Percentiles rank a stretch among this genome's conserved stretches.
These are phyloP conservation scores for Phaffomyces thermotolerans DNA, from an alignment of 805 yeast genomes.

Conservation along the genomic window DNA sequence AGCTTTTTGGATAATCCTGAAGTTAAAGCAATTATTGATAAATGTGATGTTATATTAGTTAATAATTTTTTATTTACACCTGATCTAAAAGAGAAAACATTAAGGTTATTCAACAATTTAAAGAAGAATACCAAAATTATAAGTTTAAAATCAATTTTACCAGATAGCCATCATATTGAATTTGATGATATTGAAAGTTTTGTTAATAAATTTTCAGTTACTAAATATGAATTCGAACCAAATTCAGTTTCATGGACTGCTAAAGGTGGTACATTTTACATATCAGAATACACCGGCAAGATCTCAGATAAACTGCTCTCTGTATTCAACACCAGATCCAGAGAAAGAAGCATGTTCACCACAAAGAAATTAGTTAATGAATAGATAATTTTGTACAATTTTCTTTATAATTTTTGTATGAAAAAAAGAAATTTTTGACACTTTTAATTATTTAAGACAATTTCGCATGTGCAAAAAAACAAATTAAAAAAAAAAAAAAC, in stretches of 20 bases:
- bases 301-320: constrained; percentile 27
- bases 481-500: not conserved
- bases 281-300: constrained; percentile 37
- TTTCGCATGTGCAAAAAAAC: no score
- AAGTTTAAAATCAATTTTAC: constrained; percentile 71
- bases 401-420: not conserved
- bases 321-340: constrained; percentile 18
- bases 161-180: constrained; percentile 62
- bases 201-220: constrained; percentile 57
- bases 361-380: not conserved
- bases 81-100: constrained; percentile 60
- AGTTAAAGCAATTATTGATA: constrained; percentile 47
- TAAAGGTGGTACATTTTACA: constrained; percentile 69
- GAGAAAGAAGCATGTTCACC: constrained; percentile 14
- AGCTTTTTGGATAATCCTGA: constrained; percentile 62
- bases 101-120: constrained; percentile 53
- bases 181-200: constrained; percentile 45
- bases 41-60: constrained; percentile 66
- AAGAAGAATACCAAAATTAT: constrained; percentile 73
- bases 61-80: constrained; percentile 83
- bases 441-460: no score
- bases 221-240: constrained; percentile 53
- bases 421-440: no score
- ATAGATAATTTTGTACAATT: not conserved
- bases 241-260: constrained; percentile 86